Base-by-base conservation (phyloP, 768 basidiomycete species). In the Trametes maxima region DNA sequence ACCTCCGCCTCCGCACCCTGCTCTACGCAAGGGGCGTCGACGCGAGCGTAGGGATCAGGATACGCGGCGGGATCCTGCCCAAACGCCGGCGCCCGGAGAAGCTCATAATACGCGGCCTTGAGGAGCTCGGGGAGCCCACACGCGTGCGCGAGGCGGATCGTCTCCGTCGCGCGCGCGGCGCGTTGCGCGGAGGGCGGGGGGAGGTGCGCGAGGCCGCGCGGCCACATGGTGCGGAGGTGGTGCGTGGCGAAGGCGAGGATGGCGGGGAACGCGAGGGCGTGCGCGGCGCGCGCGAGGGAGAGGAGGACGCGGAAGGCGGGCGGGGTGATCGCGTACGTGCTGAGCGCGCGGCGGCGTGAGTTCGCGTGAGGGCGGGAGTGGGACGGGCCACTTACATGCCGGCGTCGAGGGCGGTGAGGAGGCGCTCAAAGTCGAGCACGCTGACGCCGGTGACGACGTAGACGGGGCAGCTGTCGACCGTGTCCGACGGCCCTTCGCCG, bases 91-190 rank as follows among this genome's bases (percentile, higher is more conserved):
- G 62, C 63, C 33, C 77, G 69, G 5, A 77, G 65, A 37, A 80
- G 69, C 59, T 80, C 77, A 60, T 80, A 80, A 54, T 74, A 78
- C 1, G 78, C 78, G 45, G 70, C 67, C 50, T 76, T 75, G 10
- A 75, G 66, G 22, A 79, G 70, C 8, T 70, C 62, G 2, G 70
- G 66, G 7, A 78, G 40, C 21, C 69, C 64, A 57, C 63, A 75
- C 2, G 62, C 19, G 12, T 70, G 71, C 16, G 74, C 76, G 16
- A 79, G 68, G 17, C 65, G 44, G 17, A 79, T 63, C 2, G 73
- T 76, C 22, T 69, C 70, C 0, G 67, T 69, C 2, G 77, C 75
- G 35, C 71, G 53, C 40, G n/a, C 40, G 43, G 3, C 51, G 13
- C 54, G 54, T n/a, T 60, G 61, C 6, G 42, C 50, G 5, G 44